Evolutionary conservation across 768 basidiomycete species (phyloP).

Genomic region (Cubamyces sp.): DNA sequence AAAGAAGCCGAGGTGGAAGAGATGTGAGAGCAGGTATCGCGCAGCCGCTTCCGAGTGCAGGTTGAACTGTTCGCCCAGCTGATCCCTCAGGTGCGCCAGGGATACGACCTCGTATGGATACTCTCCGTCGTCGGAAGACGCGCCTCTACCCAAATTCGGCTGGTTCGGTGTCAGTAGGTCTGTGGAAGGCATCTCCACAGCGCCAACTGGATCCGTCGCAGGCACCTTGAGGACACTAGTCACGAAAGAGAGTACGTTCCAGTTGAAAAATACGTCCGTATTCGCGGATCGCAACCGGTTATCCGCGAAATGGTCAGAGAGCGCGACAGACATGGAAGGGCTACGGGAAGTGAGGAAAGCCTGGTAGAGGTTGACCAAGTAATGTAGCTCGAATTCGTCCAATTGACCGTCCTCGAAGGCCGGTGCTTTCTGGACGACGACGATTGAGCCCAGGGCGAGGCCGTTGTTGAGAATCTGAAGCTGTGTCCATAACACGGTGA

Average conservation of each 20-base stretch:
- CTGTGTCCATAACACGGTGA: constrained; percentile 67
- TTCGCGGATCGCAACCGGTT: constrained; percentile 45
- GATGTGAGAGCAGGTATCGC: constrained; percentile 56
- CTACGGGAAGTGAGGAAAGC: constrained; percentile 48
- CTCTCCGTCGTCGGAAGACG: constrained; percentile 32
- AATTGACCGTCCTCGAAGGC: constrained; percentile 36
- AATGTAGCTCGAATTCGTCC: constrained; percentile 66
- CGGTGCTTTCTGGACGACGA: constrained; percentile 43
- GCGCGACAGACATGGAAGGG: constrained; percentile 47
- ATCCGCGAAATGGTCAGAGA: constrained; percentile 58
- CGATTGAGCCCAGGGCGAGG: constrained; percentile 63
- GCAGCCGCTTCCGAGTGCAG: constrained; percentile 58
- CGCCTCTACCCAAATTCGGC: constrained; percentile 28
- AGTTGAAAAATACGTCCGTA: constrained; percentile 65
- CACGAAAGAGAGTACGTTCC: constrained; percentile 66
- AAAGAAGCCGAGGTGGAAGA: constrained; percentile 67
- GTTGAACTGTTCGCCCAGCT: constrained; percentile 61
- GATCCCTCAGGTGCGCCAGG: constrained; percentile 61
- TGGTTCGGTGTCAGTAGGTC: constrained; percentile 52
- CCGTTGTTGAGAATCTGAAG: constrained; percentile 70
- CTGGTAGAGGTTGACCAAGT: constrained; percentile 53
- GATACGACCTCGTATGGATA: constrained; percentile 63
- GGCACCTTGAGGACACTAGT: constrained; percentile 56
- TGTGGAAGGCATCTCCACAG: constrained; percentile 35
- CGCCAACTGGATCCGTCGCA: constrained; percentile 19